phyloP scores from a whole-genome alignment of 768 basidiomycete species.

The Crepidotus variabilis region DNA sequence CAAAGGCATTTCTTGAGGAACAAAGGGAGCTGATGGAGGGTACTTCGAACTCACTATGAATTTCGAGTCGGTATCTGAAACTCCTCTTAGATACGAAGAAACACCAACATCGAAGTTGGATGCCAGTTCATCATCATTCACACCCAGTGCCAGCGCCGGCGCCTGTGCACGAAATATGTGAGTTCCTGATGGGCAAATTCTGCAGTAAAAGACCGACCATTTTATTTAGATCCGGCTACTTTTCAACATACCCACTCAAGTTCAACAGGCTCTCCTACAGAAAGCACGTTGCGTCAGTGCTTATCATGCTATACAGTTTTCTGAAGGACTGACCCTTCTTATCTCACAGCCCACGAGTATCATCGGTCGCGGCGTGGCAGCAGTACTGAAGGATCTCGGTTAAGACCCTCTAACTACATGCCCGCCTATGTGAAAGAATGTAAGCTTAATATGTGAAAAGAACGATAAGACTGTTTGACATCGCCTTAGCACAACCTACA shows the following conservation, averaged over 20 bases:
- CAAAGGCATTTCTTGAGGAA: conserved; percentile 22
- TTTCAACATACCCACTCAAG: conserved; percentile 17
- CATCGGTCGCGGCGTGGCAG: conserved; percentile 16
- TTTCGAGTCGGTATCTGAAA: conserved; percentile 1
- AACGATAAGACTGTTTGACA: neutral
- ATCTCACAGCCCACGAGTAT: conserved; percentile 7
- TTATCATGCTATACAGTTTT: neutral
- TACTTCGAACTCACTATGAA: neutral
- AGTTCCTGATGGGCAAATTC: neutral
- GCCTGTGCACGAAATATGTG: conserved; percentile 11
- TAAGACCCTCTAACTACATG: conserved; percentile 23
- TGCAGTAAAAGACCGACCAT: neutral
- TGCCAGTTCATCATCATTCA: neutral
- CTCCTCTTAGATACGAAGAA: neutral
- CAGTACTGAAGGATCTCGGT: conserved; percentile 4
- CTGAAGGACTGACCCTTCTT: neutral
- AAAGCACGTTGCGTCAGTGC: conserved; percentile 13
- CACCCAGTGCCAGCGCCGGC: neutral
- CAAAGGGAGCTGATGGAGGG: conserved; percentile 16
- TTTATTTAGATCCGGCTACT: conserved; percentile 10
- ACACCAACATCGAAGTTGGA: neutral
- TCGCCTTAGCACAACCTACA: neutral
- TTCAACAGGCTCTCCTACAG: conserved; percentile 19
- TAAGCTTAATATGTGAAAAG: neutral
- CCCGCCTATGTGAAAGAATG: conserved; percentile 23